These are phyloP conservation scores for Sporothrix luriei DNA, from an alignment of 2,329 filamentous ascomycete species.

Conservation along the genomic window DNA sequence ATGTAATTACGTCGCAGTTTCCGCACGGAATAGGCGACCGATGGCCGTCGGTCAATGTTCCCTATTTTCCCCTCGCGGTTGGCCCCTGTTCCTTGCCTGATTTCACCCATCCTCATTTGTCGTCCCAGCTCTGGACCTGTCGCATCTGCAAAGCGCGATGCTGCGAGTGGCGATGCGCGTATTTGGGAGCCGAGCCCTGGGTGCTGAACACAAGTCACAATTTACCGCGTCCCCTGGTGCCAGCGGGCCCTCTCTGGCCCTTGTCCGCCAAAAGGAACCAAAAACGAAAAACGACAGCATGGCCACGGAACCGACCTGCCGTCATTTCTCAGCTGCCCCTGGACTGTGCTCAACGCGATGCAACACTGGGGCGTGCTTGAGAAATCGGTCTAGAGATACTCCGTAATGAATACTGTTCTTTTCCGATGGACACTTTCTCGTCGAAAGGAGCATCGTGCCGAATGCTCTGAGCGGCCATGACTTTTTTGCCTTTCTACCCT, in stretches of 20 bases:
- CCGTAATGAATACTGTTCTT: neutral
- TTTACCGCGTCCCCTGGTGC: neutral
- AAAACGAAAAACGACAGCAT: constrained; percentile 19
- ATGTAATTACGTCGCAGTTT: too few species aligned
- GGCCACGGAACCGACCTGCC: constrained; percentile 20
- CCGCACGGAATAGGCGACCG: constrained; percentile 4
- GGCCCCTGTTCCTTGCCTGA: constrained; percentile 8
- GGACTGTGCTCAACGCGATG: constrained; percentile 24
- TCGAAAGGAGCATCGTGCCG: neutral
- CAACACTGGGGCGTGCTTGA: constrained; percentile 27
- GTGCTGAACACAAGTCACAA: neutral
- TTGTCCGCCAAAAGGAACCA: neutral
- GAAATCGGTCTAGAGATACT: constrained; percentile 1
- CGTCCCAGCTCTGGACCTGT: neutral
- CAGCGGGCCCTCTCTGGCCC: neutral
- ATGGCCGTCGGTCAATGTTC: neutral
- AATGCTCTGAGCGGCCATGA: neutral
- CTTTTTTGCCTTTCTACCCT: neutral
- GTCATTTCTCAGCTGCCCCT: constrained; percentile 26
- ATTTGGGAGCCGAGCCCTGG: too few species aligned
- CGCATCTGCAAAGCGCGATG: neutral
- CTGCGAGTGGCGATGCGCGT: constrained; percentile 19
- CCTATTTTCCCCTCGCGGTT: neutral
- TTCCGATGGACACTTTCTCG: neutral
- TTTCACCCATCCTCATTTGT: constrained; percentile 5